phyloP scores from a whole-genome alignment of 345 rosid species.

The sweet orange (Citrus sinensis) region DVS_A1.0 CM039161.1:2964501-2965000 shows the following conservation, averaged over 20 bases:
- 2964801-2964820: not conserved
- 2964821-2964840: not conserved
- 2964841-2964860: not conserved
- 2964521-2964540: conserved; percentile 32
- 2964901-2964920: not conserved
- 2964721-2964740: conserved; percentile 33
- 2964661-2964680: conserved; percentile 28
- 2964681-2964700: conserved; percentile 22
- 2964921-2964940: not conserved
- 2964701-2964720: conserved; percentile 31
- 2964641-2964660: conserved; percentile 23
- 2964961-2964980: not conserved
- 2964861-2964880: no score
- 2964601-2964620: conserved; percentile 19
- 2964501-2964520: conserved; percentile 28
- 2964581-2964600: conserved; percentile 26
- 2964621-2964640: conserved; percentile 24
- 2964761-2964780: not conserved
- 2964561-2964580: conserved; percentile 57
- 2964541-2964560: conserved; percentile 25
- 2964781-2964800: not conserved
- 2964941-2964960: not conserved
- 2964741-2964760: conserved; percentile 14
- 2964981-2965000: not conserved
- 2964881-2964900: not conserved